Base-by-base conservation (phyloP, 805 yeast species). In the Kodamaea restingae region DNA sequence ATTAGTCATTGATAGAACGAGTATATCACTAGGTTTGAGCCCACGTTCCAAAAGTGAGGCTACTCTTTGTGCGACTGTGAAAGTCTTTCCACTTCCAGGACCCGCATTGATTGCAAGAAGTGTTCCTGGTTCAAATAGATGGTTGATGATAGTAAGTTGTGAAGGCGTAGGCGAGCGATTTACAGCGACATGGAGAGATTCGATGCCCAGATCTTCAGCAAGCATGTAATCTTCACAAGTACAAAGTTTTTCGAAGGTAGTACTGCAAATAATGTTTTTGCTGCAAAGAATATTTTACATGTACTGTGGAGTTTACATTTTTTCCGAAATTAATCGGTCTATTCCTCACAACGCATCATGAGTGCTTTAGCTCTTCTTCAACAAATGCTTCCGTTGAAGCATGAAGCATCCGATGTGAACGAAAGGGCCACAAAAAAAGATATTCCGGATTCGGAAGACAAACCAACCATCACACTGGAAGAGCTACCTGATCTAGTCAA, bases 41-140 rank as follows among this genome's bases (percentile, higher is more conserved):
- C 51, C 52, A 2, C 57, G 57, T 9, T 61, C 42, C 1, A 82
- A 50, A 45, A 80, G 45, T 42, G 71, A 63, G 2, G 73, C 73
- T 0, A 83, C 65, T 43, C 84, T 65, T 21, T 70, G 63, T 4
- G 77, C 71, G 21, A 83, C 48, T 0, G 88, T 81, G 24, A 65
- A 61, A 0, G 88, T 81, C 50, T 83, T 83, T 2, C 91, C 90
- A 7, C 84, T 73, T 3, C 90, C 88, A 0, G 90, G 88, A 0
- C 88, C 88, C 0, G 88, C 84, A 7, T 69, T 61, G 1, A 83
- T 65, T 26, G 75, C 66, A 4, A 83, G 55, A 0, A 80, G 58
- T 6, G 67, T 58, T 12, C 62, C 54, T 6, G 65, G 61, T 4
- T 43, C 52, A 4, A 63, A 54, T 1, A 78, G 75, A 40, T 58